Evolutionary conservation across 176 grass and related monocot species (phyloP).

Genomic region (Juncus inflexus): DNA sequence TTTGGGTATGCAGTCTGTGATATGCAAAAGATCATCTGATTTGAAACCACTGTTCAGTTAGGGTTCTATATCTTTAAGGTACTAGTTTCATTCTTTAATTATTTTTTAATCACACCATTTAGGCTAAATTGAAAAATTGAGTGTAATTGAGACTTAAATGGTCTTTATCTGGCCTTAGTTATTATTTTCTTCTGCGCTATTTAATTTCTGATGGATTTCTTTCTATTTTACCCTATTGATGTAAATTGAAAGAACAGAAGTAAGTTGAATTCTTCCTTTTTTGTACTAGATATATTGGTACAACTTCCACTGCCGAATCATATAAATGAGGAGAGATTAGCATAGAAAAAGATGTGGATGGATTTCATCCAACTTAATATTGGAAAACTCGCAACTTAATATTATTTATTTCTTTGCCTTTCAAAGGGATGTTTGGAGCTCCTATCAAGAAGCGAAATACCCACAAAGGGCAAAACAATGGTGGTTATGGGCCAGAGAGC

Average conservation of each 20-base stretch:
- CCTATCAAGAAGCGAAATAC: no score
- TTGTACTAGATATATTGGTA: constrained; percentile 67
- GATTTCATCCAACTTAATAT: constrained; percentile 95
- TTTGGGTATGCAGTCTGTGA: no score
- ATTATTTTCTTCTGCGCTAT: no score
- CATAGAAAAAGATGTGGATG: constrained; percentile 94
- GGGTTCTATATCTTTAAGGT: no score
- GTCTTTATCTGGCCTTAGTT: no score
- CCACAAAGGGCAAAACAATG: no score
- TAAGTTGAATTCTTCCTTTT: background rate
- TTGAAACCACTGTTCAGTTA: no score
- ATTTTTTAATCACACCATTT: background rate
- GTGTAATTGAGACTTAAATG: background rate
- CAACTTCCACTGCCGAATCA: constrained; percentile 93
- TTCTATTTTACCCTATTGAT: background rate
- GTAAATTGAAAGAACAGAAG: background rate
- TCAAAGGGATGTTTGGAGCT: constrained; percentile 49
- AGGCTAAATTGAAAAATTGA: background rate
- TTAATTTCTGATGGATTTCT: no score
- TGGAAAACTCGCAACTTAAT: constrained; percentile 96
- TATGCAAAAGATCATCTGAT: no score
- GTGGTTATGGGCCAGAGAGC: no score
- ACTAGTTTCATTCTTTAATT: no score
- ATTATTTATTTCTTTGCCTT: constrained; percentile 72
- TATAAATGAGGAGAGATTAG: constrained; percentile 85